phyloP scores from a whole-genome alignment of 169 alveolate species.

The Cryptosporidium sp. region DNA sequence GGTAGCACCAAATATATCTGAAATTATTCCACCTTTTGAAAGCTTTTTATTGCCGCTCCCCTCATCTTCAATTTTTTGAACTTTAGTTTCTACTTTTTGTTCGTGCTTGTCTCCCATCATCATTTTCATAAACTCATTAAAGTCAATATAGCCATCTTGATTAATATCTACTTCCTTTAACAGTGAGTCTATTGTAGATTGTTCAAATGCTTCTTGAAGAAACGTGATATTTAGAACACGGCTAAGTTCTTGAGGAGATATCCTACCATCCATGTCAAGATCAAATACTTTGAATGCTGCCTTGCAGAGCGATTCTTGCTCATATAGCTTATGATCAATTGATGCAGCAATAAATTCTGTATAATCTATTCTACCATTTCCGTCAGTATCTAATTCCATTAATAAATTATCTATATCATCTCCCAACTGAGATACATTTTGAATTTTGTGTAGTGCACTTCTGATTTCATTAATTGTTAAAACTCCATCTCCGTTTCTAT shows the following conservation, averaged over 20 bases:
- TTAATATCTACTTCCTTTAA: slow-evolving; percentile 85
- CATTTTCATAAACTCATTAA: slow-evolving; percentile 81
- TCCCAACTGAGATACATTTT: slow-evolving; percentile 75
- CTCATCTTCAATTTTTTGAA: slow-evolving; percentile 20
- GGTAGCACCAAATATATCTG: slow-evolving; percentile 54
- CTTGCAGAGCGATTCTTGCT: slow-evolving; percentile 88
- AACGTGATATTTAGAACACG: slow-evolving; percentile 79
- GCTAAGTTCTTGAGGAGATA: slow-evolving; percentile 86
- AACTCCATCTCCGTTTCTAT: slow-evolving; percentile 93
- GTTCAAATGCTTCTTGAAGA: slow-evolving; percentile 83
- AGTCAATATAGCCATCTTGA: slow-evolving; percentile 84
- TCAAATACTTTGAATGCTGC: slow-evolving; percentile 93
- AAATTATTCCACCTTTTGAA: slow-evolving; percentile 28
- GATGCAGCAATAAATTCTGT: slow-evolving; percentile 96
- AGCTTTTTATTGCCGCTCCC: not conserved
- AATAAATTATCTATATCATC: slow-evolving; percentile 82
- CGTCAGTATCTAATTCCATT: slow-evolving; percentile 89
- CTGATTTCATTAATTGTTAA: slow-evolving; percentile 79
- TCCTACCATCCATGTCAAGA: slow-evolving; percentile 90
- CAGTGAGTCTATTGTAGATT: slow-evolving; percentile 80
- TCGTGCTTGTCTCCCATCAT: slow-evolving; percentile 72
- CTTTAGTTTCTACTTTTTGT: not conserved
- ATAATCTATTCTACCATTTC: slow-evolving; percentile 92
- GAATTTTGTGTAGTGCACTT: slow-evolving; percentile 68
- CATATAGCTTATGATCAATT: slow-evolving; percentile 87